These are phyloP conservation scores for Bipolaris oryzae DNA, from an alignment of 2,329 filamentous ascomycete genomes.

Conservation along the genomic window DNA sequence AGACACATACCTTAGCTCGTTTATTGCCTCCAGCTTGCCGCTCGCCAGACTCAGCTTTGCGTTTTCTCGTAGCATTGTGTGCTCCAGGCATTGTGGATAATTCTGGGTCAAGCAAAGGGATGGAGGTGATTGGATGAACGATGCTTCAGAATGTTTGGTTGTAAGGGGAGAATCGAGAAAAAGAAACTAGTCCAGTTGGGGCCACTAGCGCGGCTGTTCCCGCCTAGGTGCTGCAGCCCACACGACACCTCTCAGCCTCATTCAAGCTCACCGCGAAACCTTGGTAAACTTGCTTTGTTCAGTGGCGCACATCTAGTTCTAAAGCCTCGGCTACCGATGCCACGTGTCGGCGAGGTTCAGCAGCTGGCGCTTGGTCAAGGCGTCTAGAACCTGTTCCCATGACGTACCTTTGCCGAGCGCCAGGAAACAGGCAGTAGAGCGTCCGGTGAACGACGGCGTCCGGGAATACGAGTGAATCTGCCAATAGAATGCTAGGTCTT, in stretches of 20 bases:
- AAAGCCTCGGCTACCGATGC: background rate
- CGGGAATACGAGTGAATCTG: constrained; percentile 5
- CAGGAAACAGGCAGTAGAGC: background rate
- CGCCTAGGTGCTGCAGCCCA: background rate
- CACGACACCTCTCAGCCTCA: constrained; percentile 6
- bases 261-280: background rate
- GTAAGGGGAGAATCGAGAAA: constrained; percentile 4
- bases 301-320: background rate
- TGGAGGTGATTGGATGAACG: constrained; percentile 10
- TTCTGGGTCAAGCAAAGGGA: background rate
- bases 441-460: background rate
- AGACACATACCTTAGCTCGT: constrained; percentile 45
- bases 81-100: constrained; percentile 16
- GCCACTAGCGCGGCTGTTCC: constrained; percentile 16
- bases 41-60: constrained; percentile 45
- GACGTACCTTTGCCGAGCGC: constrained; percentile 1
- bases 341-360: constrained; percentile 10
- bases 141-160: constrained; percentile 2
- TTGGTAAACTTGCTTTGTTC: background rate
- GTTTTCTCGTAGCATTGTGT: constrained; percentile 38
- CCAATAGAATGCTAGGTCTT: constrained; percentile 1
- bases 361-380: constrained; percentile 6
- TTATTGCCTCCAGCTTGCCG: constrained; percentile 40
- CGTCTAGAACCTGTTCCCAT: constrained; percentile 1
- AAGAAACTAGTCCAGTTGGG: constrained; percentile 13